These are phyloP conservation scores for Ophiostoma ips DNA, from an alignment of 2,329 filamentous ascomycete species.

Conservation along the genomic window DNA sequence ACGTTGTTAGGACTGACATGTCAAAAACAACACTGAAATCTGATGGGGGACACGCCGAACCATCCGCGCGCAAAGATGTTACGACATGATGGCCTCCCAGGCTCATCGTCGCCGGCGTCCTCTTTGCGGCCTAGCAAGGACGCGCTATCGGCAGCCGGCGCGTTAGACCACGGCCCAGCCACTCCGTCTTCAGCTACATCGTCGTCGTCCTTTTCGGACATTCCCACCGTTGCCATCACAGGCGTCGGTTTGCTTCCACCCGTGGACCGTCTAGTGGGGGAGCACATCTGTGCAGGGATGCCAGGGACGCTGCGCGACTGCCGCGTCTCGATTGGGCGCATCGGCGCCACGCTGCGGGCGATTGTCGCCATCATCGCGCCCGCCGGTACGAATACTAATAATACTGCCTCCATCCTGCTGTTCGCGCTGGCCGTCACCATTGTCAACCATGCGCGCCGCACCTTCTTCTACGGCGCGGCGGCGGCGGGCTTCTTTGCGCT, in stretches of 20 bases:
- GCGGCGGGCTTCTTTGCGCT: conserved; percentile 13
- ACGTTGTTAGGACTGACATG: too few relatives aligned
- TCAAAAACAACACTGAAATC: too few relatives aligned
- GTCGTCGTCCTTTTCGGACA: conserved; percentile 4
- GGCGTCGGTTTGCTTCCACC: neutral
- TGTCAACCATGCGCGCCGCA: conserved; percentile 25
- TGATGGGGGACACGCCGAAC: too few relatives aligned
- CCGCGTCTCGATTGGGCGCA: too few relatives aligned
- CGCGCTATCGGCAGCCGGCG: too few relatives aligned
- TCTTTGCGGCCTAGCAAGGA: too few relatives aligned
- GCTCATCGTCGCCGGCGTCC: too few relatives aligned
- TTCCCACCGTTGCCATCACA: conserved; percentile 1
- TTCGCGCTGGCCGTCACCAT: conserved; percentile 19
- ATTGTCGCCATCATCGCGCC: conserved; percentile 10
- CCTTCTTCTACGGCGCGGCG: conserved; percentile 15
- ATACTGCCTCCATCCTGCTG: conserved; percentile 14
- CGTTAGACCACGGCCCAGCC: neutral
- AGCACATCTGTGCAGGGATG: too few relatives aligned
- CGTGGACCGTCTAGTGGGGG: neutral
- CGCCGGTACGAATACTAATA: too few relatives aligned
- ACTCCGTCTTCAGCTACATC: neutral
- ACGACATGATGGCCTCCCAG: too few relatives aligned
- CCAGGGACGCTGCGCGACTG: too few relatives aligned
- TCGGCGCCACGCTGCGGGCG: neutral
- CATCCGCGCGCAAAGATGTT: too few relatives aligned